Conservation (phyloP, 257 asterid genomes). For the Eucommia ulmoides region DNA sequence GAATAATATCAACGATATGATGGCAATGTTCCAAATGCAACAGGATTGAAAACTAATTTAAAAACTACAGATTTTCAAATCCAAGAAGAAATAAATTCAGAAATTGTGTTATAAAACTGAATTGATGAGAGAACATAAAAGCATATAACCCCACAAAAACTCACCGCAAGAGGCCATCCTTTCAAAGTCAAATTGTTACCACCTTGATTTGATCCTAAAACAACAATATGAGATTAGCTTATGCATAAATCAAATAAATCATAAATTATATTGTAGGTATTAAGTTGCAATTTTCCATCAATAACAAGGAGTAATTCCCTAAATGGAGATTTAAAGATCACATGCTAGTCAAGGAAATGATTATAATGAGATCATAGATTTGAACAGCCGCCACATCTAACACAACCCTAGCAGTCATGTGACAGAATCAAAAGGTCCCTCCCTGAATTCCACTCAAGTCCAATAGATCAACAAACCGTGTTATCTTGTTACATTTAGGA, state of each 20-base stretch:
- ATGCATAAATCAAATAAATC: background rate
- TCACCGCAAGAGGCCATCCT: conserved; percentile 98
- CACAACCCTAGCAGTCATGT: no score
- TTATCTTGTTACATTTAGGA: no score
- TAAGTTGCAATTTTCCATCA: background rate
- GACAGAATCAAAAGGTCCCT: no score
- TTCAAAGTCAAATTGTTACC: conserved; percentile 90
- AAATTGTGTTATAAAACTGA: background rate
- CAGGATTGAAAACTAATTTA: no score
- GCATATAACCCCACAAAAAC: conserved; percentile 17
- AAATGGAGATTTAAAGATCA: background rate
- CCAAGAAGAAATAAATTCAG: background rate
- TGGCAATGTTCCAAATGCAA: no score
- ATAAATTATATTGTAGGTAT: background rate
- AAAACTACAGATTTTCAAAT: background rate
- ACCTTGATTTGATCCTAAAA: conserved; percentile 85
- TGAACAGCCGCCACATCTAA: no score
- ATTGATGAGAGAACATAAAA: background rate
- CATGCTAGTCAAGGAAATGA: background rate
- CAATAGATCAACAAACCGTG: no score
- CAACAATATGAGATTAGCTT: conserved; percentile 8
- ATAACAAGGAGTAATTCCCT: conserved; percentile 75
- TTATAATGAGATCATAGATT: background rate
- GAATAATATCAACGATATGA: background rate
- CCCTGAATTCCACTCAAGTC: no score